Evolutionary conservation across 1,284 basidiomycete genomes (phyloP).

Genomic region (Boletus hoseneyae): DNA sequence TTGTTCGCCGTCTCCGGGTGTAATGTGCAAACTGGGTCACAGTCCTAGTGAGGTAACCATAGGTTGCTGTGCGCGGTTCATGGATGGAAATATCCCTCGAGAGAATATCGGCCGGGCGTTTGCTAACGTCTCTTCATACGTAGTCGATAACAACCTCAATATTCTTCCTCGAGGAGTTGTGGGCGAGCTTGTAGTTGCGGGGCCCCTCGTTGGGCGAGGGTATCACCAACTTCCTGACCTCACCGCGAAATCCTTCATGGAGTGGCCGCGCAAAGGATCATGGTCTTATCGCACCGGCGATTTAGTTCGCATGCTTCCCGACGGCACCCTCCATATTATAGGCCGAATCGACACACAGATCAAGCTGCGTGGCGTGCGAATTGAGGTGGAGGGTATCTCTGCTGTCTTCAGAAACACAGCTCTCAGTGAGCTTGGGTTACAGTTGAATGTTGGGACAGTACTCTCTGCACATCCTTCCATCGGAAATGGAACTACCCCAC

Average conservation of each 20-base stretch:
- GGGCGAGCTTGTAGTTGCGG: slow-evolving; percentile 51
- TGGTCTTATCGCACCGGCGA: slow-evolving; percentile 54
- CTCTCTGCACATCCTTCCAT: slow-evolving; percentile 47
- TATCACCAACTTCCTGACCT: slow-evolving; percentile 46
- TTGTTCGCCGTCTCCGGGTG: slow-evolving; percentile 5
- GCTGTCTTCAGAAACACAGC: slow-evolving; percentile 42
- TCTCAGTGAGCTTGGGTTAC: slow-evolving; percentile 24
- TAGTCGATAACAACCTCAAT: slow-evolving; percentile 39
- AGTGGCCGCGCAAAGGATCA: slow-evolving; percentile 40
- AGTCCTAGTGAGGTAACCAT: slow-evolving; percentile 49
- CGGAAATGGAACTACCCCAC: slow-evolving; percentile 35
- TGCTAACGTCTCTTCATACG: slow-evolving; percentile 37
- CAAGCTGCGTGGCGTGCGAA: slow-evolving; percentile 52
- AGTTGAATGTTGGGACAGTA: slow-evolving; percentile 42
- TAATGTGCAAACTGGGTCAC: background rate
- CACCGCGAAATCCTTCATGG: slow-evolving; percentile 46
- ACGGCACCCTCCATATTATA: slow-evolving; percentile 49
- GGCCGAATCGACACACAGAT: slow-evolving; percentile 57
- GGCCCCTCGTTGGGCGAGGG: slow-evolving; percentile 50
- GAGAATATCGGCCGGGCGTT: slow-evolving; percentile 45
- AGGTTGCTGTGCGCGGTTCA: slow-evolving; percentile 47
- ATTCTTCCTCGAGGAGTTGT: slow-evolving; percentile 44
- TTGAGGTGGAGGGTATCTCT: slow-evolving; percentile 52
- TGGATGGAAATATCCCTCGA: slow-evolving; percentile 41
- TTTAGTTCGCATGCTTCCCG: slow-evolving; percentile 52